phyloP scores from a whole-genome alignment of 2,329 filamentous ascomycete genomes.

The Aureobasidium musti region DNA sequence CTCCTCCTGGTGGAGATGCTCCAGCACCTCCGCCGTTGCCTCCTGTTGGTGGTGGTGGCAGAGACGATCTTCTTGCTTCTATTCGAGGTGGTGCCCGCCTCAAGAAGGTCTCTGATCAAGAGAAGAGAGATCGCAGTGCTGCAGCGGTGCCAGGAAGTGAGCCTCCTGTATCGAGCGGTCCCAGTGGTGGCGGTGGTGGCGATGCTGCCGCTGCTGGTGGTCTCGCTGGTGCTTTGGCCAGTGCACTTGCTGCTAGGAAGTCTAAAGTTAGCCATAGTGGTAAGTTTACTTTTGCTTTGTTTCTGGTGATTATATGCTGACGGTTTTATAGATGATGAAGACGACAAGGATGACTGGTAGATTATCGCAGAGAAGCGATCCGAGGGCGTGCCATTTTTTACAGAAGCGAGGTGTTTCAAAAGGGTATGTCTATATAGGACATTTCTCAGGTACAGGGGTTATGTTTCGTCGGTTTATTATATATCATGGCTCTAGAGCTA shows the following conservation, averaged over 20 bases:
- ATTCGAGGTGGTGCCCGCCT: conserved; percentile 67
- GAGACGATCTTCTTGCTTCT: conserved; percentile 65
- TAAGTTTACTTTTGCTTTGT: conserved; percentile 57
- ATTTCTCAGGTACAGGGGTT: background rate
- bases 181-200: conserved; percentile 54
- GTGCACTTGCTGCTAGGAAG: conserved; percentile 82
- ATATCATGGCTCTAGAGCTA: background rate
- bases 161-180: conserved; percentile 57
- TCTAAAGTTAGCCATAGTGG: conserved; percentile 93
- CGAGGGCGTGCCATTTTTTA: background rate
- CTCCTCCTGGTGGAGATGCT: conserved; percentile 52
- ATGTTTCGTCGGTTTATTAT: background rate
- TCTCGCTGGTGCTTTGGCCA: conserved; percentile 64
- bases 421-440: background rate
- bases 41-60: conserved; percentile 50
- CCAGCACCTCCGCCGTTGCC: conserved; percentile 55
- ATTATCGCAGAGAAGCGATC: background rate
- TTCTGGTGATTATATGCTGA: conserved; percentile 36
- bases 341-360: conserved; percentile 74
- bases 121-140: conserved; percentile 71
- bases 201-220: conserved; percentile 50
- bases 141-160: conserved; percentile 61
- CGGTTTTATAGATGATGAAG: conserved; percentile 66
- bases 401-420: conserved; percentile 11
- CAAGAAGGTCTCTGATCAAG: conserved; percentile 70